These are phyloP conservation scores for Trichoderma gamsii DNA, from an alignment of 495 filamentous ascomycete species.

Conservation along the genomic window DNA sequence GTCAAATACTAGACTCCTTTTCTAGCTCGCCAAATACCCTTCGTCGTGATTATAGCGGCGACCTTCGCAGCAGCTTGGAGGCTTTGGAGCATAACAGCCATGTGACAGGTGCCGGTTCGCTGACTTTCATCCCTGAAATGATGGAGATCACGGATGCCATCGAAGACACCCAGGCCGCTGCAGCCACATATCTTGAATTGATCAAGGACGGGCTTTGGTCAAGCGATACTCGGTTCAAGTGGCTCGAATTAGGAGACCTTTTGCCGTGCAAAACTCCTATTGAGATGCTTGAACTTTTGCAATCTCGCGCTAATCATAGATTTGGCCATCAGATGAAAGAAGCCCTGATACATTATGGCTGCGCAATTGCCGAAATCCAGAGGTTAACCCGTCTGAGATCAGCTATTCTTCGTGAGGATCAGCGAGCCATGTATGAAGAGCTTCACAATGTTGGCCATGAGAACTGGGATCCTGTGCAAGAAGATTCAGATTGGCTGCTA, in stretches of 20 bases:
- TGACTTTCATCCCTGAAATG: too few species aligned
- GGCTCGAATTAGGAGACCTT: constrained; percentile 44
- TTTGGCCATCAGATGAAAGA: constrained; percentile 43
- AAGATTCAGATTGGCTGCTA: constrained; percentile 49
- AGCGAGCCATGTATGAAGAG: constrained; percentile 25
- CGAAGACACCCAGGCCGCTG: too few species aligned
- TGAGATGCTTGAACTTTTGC: constrained; percentile 47
- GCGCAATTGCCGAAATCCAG: constrained; percentile 41
- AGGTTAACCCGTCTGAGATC: constrained; percentile 27
- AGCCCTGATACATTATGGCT: constrained; percentile 36
- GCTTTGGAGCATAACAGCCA: too few species aligned
- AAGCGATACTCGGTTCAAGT: constrained; percentile 25
- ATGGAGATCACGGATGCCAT: too few species aligned
- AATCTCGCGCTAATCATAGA: constrained; percentile 27
- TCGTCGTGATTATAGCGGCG: too few species aligned
- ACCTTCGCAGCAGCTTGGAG: too few species aligned
- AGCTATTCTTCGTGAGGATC: constrained; percentile 14
- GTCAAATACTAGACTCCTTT: too few species aligned
- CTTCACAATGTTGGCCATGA: constrained; percentile 43
- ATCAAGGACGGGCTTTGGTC: background rate
- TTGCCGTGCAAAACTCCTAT: constrained; percentile 49
- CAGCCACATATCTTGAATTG: background rate
- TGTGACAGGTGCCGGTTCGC: too few species aligned
- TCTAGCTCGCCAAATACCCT: too few species aligned
- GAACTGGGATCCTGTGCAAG: constrained; percentile 42